These are phyloP conservation scores for Pachyrhizus erosus DNA, from an alignment of 306 rosid genomes.

Conservation along the genomic window DNA sequence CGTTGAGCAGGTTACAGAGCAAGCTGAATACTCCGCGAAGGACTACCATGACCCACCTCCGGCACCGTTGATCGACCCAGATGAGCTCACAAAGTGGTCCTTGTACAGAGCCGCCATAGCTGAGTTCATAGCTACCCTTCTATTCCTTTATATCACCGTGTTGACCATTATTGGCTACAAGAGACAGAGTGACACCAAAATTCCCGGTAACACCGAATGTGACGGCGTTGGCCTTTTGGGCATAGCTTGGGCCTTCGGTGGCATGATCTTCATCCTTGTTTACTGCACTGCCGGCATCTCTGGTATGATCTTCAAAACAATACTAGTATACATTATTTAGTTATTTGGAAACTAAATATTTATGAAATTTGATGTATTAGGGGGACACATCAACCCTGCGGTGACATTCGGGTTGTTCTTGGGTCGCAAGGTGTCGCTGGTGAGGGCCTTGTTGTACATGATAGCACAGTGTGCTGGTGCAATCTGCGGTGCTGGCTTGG, in stretches of 20 bases:
- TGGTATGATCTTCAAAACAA: too few relatives aligned
- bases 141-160: constrained; percentile 86
- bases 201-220: constrained; percentile 43
- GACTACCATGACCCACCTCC: constrained; percentile 97
- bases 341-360: too few relatives aligned
- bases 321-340: too few relatives aligned
- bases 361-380: too few relatives aligned
- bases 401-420: constrained; percentile 87
- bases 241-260: constrained; percentile 98
- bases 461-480: constrained; percentile 82
- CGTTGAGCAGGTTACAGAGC: constrained; percentile 68
- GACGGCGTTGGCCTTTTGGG: constrained; percentile 87
- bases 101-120: constrained; percentile 88
- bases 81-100: constrained; percentile 80
- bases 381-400: constrained; percentile 95
- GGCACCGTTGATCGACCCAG: constrained; percentile 62
- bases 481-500: constrained; percentile 77
- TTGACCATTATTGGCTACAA: constrained; percentile 87
- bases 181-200: constrained; percentile 10
- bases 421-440: constrained; percentile 76
- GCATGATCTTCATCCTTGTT: constrained; percentile 97
- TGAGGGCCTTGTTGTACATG: constrained; percentile 77
- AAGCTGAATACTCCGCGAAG: constrained; percentile 58
- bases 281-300: constrained; percentile 99
- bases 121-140: constrained; percentile 89